Evolutionary conservation across 106 monocot species (phyloP).

Genomic region (Alisma plantagoaquatica): DNA sequence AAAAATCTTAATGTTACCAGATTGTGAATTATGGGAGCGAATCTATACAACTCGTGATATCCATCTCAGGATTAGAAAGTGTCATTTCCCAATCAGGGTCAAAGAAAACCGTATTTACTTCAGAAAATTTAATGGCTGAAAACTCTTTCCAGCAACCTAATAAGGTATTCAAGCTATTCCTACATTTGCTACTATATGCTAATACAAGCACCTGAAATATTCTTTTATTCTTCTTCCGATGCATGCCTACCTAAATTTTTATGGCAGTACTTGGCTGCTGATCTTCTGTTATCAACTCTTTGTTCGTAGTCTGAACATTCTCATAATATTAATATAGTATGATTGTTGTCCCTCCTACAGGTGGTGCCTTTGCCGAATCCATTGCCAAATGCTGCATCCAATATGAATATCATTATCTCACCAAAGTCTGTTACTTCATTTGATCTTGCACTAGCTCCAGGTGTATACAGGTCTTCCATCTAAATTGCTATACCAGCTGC

Average conservation of each 20-base stretch:
- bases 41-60: constrained; percentile 44
- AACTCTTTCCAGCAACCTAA: constrained; percentile 71
- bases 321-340: neutral
- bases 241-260: neutral
- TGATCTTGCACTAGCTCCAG: constrained; percentile 36
- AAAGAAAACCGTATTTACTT: constrained; percentile 49
- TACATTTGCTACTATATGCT: neutral
- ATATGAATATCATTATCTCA: constrained; percentile 31
- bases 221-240: neutral
- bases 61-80: constrained; percentile 43
- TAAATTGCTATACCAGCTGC: too few relatives aligned
- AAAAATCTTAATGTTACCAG: constrained; percentile 16
- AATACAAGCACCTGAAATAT: neutral
- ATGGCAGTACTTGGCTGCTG: too few relatives aligned
- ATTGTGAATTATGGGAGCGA: constrained; percentile 74
- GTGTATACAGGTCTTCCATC: neutral
- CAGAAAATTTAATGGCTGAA: constrained; percentile 52
- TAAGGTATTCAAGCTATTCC: constrained; percentile 33
- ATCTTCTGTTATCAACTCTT: neutral
- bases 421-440: constrained; percentile 50
- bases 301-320: neutral
- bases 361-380: constrained; percentile 32
- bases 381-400: constrained; percentile 30
- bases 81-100: constrained; percentile 32
- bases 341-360: constrained; percentile 14